Conservation (phyloP, 345 rosid genomes). For the Acer yangbiense region DNA sequence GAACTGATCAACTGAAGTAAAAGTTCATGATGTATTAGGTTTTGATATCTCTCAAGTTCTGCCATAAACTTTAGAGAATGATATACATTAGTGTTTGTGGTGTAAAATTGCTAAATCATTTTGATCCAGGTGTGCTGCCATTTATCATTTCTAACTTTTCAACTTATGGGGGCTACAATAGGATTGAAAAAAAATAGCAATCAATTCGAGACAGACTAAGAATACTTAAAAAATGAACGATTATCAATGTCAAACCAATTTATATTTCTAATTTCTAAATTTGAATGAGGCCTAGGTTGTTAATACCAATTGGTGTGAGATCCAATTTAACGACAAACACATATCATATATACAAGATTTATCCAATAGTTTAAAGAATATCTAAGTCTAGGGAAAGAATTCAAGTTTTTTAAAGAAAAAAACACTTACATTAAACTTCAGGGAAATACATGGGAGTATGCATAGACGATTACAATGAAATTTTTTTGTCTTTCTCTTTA, state of each 20-base stretch:
- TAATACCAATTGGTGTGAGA: neutral
- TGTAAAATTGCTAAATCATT: neutral
- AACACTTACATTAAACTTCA: neutral
- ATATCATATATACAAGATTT: neutral
- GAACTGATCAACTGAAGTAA: constrained; percentile 11
- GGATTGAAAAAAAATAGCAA: neutral
- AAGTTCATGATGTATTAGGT: neutral
- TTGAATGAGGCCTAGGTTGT: neutral
- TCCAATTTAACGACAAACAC: neutral
- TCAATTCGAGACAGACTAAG: neutral
- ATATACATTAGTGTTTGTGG: neutral
- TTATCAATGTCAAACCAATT: neutral
- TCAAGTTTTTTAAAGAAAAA: neutral
- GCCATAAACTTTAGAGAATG: neutral
- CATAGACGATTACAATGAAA: too few relatives aligned
- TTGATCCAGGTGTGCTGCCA: neutral
- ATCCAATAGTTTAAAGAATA: neutral
- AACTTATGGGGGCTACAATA: neutral
- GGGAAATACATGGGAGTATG: neutral
- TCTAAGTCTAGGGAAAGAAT: neutral
- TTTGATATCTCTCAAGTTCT: neutral
- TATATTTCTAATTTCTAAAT: neutral
- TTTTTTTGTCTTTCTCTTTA: too few relatives aligned
- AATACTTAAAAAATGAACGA: neutral
- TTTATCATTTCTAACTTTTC: constrained; percentile 6